A percentile compares a stretch with the other conserved stretches of the same genome.
Evolutionary conservation across 2,329 filamentous ascomycete genomes (phyloP).

Genomic region (Allantophomopsis lycopodina): DNA sequence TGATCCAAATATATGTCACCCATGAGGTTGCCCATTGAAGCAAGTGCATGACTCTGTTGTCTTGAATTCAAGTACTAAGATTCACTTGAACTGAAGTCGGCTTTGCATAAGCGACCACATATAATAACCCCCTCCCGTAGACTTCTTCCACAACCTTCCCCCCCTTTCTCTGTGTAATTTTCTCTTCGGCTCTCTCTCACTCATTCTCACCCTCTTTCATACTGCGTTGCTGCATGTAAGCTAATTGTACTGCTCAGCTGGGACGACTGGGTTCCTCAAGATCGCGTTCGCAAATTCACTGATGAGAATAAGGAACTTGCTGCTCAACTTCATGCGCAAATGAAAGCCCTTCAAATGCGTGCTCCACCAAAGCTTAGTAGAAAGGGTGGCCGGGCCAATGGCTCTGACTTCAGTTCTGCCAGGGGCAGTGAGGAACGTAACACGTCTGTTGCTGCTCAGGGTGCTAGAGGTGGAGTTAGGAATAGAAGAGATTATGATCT

Average conservation of each 20-base stretch:
- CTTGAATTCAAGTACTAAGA: too few relatives aligned
- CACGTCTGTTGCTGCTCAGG: constrained; percentile 42
- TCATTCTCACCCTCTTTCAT: too few relatives aligned
- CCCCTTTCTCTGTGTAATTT: too few relatives aligned
- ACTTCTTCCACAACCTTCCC: too few relatives aligned
- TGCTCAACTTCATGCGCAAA: constrained; percentile 54
- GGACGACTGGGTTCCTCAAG: constrained; percentile 96
- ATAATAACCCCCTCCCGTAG: too few relatives aligned
- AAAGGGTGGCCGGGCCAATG: constrained; percentile 34
- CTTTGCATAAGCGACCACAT: too few relatives aligned
- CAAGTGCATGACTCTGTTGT: too few relatives aligned
- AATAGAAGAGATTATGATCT: constrained; percentile 70
- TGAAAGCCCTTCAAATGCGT: constrained; percentile 29
- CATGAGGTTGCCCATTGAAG: too few relatives aligned
- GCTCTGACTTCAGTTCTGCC: constrained; percentile 46
- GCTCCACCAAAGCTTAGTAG: constrained; percentile 27
- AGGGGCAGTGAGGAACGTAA: constrained; percentile 69
- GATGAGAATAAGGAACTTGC: constrained; percentile 92
- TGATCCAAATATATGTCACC: constrained; percentile 11
- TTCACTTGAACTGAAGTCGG: too few relatives aligned
- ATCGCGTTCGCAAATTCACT: constrained; percentile 85
- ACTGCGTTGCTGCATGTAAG: too few relatives aligned
- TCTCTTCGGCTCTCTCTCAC: too few relatives aligned
- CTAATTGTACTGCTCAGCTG: constrained; percentile 29
- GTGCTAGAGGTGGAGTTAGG: constrained; percentile 57